phyloP scores from a whole-genome alignment of 2,329 filamentous ascomycete species.

The Microcyclosporella mali region DNA sequence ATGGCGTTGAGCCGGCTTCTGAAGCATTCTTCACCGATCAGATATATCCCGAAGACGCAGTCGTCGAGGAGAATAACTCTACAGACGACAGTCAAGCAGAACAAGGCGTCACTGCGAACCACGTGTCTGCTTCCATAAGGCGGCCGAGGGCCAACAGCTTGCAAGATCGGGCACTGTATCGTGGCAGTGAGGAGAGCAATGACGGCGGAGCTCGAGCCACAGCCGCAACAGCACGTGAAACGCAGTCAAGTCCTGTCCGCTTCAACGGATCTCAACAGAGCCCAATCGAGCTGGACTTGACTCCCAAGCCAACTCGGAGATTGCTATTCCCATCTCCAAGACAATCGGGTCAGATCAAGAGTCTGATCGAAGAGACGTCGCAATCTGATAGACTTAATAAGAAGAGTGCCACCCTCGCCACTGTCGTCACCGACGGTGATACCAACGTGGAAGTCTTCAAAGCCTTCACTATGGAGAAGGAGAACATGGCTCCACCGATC shows the following conservation, averaged over 20 bases:
- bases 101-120: background rate
- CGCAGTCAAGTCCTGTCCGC: slow-evolving; percentile 56
- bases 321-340: slow-evolving; percentile 72
- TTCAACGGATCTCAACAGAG: slow-evolving; percentile 43
- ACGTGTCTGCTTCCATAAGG: slow-evolving; percentile 4
- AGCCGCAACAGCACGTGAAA: slow-evolving; percentile 46
- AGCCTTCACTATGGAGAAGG: slow-evolving; percentile 47
- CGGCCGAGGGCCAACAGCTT: slow-evolving; percentile 44
- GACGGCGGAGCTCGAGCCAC: slow-evolving; percentile 21
- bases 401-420: slow-evolving; percentile 7
- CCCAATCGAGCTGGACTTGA: slow-evolving; percentile 48
- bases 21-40: slow-evolving; percentile 30
- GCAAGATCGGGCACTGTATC: slow-evolving; percentile 32
- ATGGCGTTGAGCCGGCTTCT: slow-evolving; percentile 27
- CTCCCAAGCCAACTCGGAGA: slow-evolving; percentile 59
- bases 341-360: slow-evolving; percentile 57
- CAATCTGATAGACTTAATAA: background rate
- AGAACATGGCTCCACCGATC: slow-evolving; percentile 46
- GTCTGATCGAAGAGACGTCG: slow-evolving; percentile 37
- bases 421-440: slow-evolving; percentile 4
- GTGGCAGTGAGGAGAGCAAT: slow-evolving; percentile 26
- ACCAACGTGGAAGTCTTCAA: slow-evolving; percentile 10
- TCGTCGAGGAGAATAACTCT: slow-evolving; percentile 4
- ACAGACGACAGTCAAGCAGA: slow-evolving; percentile 8
- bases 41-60: slow-evolving; percentile 21